Conservation (phyloP, 345 rosid genomes). For the Balakata baccata region DNA sequence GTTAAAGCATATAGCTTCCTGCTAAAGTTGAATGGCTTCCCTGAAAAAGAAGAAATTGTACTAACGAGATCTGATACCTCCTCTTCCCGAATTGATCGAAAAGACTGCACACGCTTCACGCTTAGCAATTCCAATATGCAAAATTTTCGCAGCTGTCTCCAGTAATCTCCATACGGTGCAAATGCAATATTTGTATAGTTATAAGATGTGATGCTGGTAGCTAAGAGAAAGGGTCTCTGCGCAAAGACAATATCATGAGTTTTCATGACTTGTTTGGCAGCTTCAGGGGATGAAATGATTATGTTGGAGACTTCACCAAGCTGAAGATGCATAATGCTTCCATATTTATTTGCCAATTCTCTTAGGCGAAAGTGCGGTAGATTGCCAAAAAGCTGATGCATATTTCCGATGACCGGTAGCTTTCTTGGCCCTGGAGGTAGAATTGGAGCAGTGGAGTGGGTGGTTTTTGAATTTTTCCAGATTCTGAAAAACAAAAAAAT, state of each 20-base stretch:
- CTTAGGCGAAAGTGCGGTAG: conserved; percentile 23
- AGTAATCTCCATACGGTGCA: conserved; percentile 22
- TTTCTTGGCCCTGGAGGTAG: conserved; percentile 38
- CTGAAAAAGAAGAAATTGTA: neutral
- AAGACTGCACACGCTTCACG: conserved; percentile 24
- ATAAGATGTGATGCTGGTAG: conserved; percentile 1
- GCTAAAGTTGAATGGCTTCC: no score
- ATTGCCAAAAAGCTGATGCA: conserved; percentile 31
- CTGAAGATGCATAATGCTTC: conserved; percentile 36
- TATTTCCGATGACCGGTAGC: conserved; percentile 35
- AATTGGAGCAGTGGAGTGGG: neutral
- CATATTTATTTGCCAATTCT: conserved; percentile 32
- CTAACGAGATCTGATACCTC: conserved; percentile 15
- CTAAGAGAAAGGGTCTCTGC: conserved; percentile 15
- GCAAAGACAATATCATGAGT: conserved; percentile 33
- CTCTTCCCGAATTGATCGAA: conserved; percentile 23
- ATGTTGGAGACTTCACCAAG: conserved; percentile 26
- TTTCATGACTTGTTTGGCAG: conserved; percentile 33
- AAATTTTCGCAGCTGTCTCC: conserved; percentile 30
- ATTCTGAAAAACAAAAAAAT: neutral
- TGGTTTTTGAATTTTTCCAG: neutral
- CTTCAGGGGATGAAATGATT: conserved; percentile 25
- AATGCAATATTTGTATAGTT: conserved; percentile 4
- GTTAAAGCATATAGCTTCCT: no score
- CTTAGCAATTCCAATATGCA: conserved; percentile 20